phyloP scores from a whole-genome alignment of 306 rosid genomes.

The Castanospermum australe region DNA sequence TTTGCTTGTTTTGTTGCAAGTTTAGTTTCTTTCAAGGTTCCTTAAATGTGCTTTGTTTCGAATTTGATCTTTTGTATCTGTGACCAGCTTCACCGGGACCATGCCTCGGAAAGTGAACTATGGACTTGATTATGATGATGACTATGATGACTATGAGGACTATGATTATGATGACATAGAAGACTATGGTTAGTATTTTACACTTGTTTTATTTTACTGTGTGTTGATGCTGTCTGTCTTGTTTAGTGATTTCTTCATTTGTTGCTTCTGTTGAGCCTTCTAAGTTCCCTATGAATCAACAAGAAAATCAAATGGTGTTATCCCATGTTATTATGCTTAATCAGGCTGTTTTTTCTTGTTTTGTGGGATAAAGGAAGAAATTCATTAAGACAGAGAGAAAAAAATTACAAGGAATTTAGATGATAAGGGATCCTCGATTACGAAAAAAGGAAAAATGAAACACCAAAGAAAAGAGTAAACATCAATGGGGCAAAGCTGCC shows the following conservation, averaged over 20 bases:
- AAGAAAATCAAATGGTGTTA: background rate
- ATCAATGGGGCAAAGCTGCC: no score
- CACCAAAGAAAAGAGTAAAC: no score
- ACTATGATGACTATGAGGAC: constrained; percentile 44
- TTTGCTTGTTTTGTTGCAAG: background rate
- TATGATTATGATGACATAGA: constrained; percentile 45
- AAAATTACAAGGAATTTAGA: no score
- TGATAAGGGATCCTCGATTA: no score
- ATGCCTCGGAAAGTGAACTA: constrained; percentile 87
- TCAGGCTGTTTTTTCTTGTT: background rate
- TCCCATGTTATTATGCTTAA: background rate
- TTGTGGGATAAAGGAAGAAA: no score
- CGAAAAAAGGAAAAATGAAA: no score
- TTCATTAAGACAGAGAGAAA: no score
- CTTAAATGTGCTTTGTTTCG: background rate
- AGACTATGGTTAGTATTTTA: constrained; percentile 50
- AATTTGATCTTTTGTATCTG: constrained; percentile 12
- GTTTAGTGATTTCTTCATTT: no score
- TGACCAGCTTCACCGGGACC: constrained; percentile 22
- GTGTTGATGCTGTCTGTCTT: background rate
- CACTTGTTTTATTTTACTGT: background rate
- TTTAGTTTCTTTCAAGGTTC: background rate
- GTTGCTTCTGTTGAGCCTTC: background rate
- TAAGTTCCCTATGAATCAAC: background rate
- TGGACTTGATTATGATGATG: constrained; percentile 59